A percentile compares a stretch with the other conserved stretches of the same genome.
These are phyloP conservation scores for Citrus sinensis DNA, from an alignment of 345 rosid genomes.

Conservation along the genomic window DNA sequence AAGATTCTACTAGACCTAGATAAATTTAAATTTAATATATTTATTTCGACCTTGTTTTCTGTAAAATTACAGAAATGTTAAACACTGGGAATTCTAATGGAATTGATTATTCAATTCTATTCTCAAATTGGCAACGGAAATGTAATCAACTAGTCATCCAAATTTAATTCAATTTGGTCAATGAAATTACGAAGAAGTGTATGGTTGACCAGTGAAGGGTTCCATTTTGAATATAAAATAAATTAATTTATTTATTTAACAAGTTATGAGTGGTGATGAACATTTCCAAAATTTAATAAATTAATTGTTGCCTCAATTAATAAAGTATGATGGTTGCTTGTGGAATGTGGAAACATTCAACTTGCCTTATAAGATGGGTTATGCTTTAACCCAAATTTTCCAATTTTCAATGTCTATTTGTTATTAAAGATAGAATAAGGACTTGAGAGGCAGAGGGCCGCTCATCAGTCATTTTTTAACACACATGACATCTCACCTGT, in stretches of 20 bases:
- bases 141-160: no score
- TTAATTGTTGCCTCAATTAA: no score
- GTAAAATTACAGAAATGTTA: no score
- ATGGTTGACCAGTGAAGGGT: no score
- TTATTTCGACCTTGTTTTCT: no score
- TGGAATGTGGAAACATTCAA: background rate
- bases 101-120: no score
- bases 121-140: no score
- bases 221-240: no score
- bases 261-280: background rate
- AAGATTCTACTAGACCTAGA: background rate
- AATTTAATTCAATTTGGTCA: no score
- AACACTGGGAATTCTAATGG: no score
- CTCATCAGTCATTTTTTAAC: background rate
- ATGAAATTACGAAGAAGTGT: no score
- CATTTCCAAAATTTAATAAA: background rate
- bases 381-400: background rate
- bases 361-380: slow-evolving; percentile 1
- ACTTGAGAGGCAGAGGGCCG: background rate
- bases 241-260: fast-evolving
- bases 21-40: no score
- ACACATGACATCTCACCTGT: background rate
- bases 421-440: background rate
- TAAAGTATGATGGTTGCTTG: background rate
- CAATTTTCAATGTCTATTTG: background rate